Evolutionary conservation across 331 rosid genomes (phyloP), one percentile per base, ranked within the genome.

Genomic region (Ulmus americana): DNA sequence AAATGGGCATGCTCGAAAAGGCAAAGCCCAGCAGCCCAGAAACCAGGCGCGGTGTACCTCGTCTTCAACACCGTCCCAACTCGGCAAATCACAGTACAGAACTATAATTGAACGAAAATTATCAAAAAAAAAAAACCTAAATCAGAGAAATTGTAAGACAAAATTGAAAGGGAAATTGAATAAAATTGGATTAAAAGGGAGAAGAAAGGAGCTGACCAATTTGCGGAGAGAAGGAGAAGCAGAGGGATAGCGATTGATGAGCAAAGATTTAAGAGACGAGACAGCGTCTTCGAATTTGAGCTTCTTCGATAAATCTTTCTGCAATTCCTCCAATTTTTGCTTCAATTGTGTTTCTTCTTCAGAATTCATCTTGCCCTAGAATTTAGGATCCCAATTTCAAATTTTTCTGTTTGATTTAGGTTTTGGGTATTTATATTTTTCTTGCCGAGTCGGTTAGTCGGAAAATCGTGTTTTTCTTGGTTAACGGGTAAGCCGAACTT

Each of bases 21-120:
- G 71, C 70, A 77, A 63, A 94, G 60, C 12, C 95, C 99, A 43
- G 95, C 85, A 42, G 68, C 74, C 97, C 99, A 94, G 80, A 90
- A 87, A 10, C 99, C 95, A 0, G 88, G 91, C 16, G 95, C 85
- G 0, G 97, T 89, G 73, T 79, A 85, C 46, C 97, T 78, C 6
- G 97, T 76, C 85, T 82, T 94, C 70, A 94, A 79, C 46, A 94
- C 88, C 1, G 95, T 89, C 35, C 90, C 88, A 67, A 80, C 96
- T 59, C 96, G 85, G 83, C 90, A 86, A 45, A 92, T 59, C 22
- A 80, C 87, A 3, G 86, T 35, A 70, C 72, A 87, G 66, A 83
- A 87, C 95, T 88, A 86, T 13, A 48, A 7, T 12, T 5, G 4
- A 44, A 44, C 5, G 12, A 14, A 48, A 35, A 56, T 28, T 28